These are phyloP conservation scores for Wakefieldia striispora DNA, from an alignment of 768 basidiomycete genomes.

Conservation along the genomic window DNA sequence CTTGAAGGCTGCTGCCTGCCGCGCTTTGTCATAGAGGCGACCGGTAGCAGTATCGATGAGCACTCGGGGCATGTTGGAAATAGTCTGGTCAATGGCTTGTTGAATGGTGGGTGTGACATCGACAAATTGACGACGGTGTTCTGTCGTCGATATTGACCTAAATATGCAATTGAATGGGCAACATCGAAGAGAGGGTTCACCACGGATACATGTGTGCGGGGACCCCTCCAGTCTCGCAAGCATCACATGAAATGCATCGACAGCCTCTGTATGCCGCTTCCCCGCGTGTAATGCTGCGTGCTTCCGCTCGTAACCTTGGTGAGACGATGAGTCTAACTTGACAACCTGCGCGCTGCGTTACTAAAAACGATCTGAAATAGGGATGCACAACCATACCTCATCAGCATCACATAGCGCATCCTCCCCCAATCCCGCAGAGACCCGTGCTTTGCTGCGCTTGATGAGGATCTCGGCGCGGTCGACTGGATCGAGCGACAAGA, in stretches of 20 bases:
- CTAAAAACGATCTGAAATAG: too few species aligned
- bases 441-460: too few species aligned
- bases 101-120: constrained; percentile 1
- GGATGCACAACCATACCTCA: too few species aligned
- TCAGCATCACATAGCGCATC: too few species aligned
- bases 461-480: too few species aligned
- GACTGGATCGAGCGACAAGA: too few species aligned
- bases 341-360: too few species aligned
- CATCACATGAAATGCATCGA: background rate
- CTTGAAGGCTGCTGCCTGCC: too few species aligned
- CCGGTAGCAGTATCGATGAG: constrained; percentile 4
- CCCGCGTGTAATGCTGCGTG: background rate
- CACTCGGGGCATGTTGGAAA: constrained; percentile 1
- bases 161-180: background rate
- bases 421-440: too few species aligned
- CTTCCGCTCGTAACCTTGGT: background rate
- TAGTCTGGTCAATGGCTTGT: background rate
- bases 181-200: background rate
- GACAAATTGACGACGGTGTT: background rate
- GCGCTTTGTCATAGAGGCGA: background rate
- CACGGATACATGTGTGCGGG: background rate
- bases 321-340: too few species aligned
- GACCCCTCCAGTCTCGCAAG: constrained; percentile 1
- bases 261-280: background rate
- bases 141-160: background rate